Base-by-base conservation (phyloP, 2,329 filamentous ascomycete genomes). In the Aspergillus neotritici region DNA sequence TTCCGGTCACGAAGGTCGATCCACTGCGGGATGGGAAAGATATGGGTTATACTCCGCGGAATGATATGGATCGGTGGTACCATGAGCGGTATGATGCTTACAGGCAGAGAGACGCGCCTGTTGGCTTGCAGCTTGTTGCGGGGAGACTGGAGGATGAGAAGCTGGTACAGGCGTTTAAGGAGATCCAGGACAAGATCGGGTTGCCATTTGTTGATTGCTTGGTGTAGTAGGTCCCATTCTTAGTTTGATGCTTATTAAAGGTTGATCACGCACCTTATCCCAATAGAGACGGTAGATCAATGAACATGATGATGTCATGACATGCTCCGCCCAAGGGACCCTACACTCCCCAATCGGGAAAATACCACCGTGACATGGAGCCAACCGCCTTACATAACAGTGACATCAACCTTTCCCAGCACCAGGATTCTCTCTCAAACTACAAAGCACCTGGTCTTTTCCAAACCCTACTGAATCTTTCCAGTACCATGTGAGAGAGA, bases 121-220 rank as follows among this genome's bases (percentile, higher is more conserved):
- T 80, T 4, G 67, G 67, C 10, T 53, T 80, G 44, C 77, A 80
- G 54, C 55, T 80, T 15, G 73, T 80, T 5, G 76, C 72, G 1
- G 62, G 75, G 44, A 64, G 72, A 36, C 72, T 73, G 43, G 69
- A 77, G 35, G 78, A 81, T 47, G 77, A 80, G 56, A 77, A 79
- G 57, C 55, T 78, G 11, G 38, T 65, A 17, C 56, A 56, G n/a
- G 61, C 58, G 8, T 50, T 67, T 41, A 54, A 53, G 31, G 57
- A 50, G 8, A 55, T 66, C 31, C 58, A 65, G 45, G 57, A 62
- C 50, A 45, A 25, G 16, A 37, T 41, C n/a, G 16, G 46, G 3
- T 15, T 45, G 21, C 31, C 38, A 4, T 45, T 48, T 34, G 29
- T 48, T 5, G 13, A 45, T 25, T 48, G 30, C 46, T 44, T 16